Percentiles rank a stretch among this genome's conserved stretches.
These are phyloP conservation scores for Verticillium nubilum DNA, from an alignment of 2,329 filamentous ascomycete genomes.

Conservation along the genomic window DNA sequence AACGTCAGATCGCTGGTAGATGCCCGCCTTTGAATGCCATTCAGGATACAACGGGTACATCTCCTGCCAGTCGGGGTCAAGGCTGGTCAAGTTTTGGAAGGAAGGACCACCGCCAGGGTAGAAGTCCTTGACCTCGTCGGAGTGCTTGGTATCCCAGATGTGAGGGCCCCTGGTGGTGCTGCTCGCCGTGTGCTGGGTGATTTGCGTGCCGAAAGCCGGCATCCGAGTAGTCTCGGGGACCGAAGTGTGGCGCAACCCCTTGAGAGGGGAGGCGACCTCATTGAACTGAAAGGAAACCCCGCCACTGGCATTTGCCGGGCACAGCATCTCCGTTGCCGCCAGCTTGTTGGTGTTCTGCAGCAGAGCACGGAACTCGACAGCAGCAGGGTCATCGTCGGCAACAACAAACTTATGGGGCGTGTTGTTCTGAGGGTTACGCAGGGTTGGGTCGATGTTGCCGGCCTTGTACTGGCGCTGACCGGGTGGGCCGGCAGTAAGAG, in stretches of 20 bases:
- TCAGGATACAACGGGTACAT: slow-evolving; percentile 9
- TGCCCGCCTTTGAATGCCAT: slow-evolving; percentile 7
- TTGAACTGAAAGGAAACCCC: too few species aligned
- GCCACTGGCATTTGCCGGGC: background rate
- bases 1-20: slow-evolving; percentile 15
- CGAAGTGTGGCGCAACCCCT: slow-evolving; percentile 1
- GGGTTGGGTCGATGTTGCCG: slow-evolving; percentile 33
- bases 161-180: background rate
- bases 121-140: slow-evolving; percentile 20
- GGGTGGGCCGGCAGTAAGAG: slow-evolving; percentile 49
- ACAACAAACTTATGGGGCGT: slow-evolving; percentile 13
- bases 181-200: background rate
- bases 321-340: background rate
- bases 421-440: slow-evolving; percentile 25
- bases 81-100: slow-evolving; percentile 17
- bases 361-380: slow-evolving; percentile 15
- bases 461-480: slow-evolving; percentile 45
- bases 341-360: slow-evolving; percentile 15
- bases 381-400: slow-evolving; percentile 14
- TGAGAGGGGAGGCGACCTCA: background rate
- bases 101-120: slow-evolving; percentile 24
- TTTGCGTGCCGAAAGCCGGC: background rate
- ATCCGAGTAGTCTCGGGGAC: background rate
- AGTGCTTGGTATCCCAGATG: slow-evolving; percentile 22
- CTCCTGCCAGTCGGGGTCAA: slow-evolving; percentile 17